Base-by-base conservation (phyloP, 164 flowering plant genomes). In the Houttuynia cordata region DNA sequence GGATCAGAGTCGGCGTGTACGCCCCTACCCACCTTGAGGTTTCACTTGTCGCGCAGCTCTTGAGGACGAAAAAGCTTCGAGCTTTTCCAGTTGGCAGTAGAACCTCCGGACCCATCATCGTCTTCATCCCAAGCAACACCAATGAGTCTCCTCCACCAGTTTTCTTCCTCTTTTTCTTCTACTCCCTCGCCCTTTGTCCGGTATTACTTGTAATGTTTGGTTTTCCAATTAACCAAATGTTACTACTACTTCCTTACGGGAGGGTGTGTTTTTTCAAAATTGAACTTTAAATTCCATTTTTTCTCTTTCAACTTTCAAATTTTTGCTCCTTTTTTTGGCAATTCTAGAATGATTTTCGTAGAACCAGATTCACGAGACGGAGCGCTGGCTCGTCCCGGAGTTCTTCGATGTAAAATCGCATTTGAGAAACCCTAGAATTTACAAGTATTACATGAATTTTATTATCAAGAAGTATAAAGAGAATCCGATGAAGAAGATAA, bases 271-370 rank as follows among this genome's bases (percentile, higher is more conserved):
- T n/a, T n/a, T n/a, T n/a, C n/a, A n/a, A n/a, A n/a, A n/a, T n/a
- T n/a, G n/a, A n/a, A n/a, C n/a, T n/a, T n/a, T n/a, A n/a, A n/a
- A 45, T 45, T 45, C 17, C 17, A 17, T 10, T 17, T n/a, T n/a
- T 45, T 45, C 49, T 45, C 17, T 45, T 45, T 10, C 15, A 45
- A 12, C 8, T 45, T 45, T 17, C 13, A 2, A 45, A 45, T 24
- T 54, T 39, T 20, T 47, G 30, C 18, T 49, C 14, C 22, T 54
- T 51, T 54, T 41, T 22, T 24, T 57, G 34, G 42, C 49, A 45
- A 45, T 45, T 45, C 15, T 57, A 92, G 98, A 86, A 15, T 91
- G 97, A 96, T 90, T 93, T 70, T 81, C 83, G 14, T 83, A 76
- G 83, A 64, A 82, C 65, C 55, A 51, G 49, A 73, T 93, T 15